Base-by-base conservation (phyloP, 805 yeast genomes). In the Ogataea angusta region DNA sequence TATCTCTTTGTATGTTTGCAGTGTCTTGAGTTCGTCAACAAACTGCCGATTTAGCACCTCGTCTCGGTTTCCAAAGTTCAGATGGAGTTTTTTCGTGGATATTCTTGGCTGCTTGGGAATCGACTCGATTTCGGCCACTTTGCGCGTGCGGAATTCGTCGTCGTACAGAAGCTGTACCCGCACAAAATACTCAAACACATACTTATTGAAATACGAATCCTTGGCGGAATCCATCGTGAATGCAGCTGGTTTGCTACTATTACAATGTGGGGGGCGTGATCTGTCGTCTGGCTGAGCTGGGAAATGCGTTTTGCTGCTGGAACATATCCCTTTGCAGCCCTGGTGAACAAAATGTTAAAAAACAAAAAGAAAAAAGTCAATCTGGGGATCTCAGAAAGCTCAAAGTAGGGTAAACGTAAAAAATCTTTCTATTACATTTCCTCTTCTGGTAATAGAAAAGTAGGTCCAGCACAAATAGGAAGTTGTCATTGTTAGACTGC, bases 111-210 rank as follows among this genome's bases (percentile, higher is more conserved):
- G 38, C 17, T 25, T 22, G 4, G 58, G 52, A 6, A 57, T 47
- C 3, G 34, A 23, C n/a, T 42, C 38, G 18, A 53, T 37, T 13
- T 57, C 54, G 3, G 43, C 23, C 0, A 61, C 62, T 14, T 36
- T 38, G 2, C 39, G 42, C 7, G 52, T 43, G n/a, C 30, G 40
- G 36, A 36, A 52, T 5, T 49, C 36, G 9, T 43, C 46, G 28
- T 60, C 64, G 23, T 42, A 49, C 17, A 60, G 43, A 9, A 60
- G 38, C 31, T 56, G 63, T 3, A 56, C 56, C 30, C 48, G 52
- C 13, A 58, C 25, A 30, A 47, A 59, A 31, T 48, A 49, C 29
- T 59, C 62, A 16, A 59, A 37, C 5, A 50, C 54, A 30, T 57
- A 52, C 26, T 43, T 46, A 13, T 41, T 35, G 37, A 52, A 49